A percentile compares a stretch with the other conserved stretches of the same genome.
phyloP scores from a whole-genome alignment of 345 rosid species.

The Combretum micranthum region DNA sequence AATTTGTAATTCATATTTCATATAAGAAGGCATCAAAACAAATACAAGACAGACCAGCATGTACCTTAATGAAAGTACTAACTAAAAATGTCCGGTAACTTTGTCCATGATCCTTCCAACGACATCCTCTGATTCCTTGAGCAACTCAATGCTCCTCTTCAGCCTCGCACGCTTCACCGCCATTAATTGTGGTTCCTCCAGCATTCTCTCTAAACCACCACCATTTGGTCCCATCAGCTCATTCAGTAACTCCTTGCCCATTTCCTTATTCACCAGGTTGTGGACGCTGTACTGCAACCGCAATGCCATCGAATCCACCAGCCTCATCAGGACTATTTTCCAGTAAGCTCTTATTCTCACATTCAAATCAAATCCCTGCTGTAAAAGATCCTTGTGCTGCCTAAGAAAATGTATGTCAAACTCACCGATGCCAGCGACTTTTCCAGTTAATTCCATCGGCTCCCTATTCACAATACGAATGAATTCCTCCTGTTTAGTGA shows the following conservation, averaged over 20 bases:
- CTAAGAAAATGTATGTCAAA: neutral
- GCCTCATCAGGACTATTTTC: constrained; percentile 24
- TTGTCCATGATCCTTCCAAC: constrained; percentile 12
- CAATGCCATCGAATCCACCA: constrained; percentile 23
- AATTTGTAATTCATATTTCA: too few species aligned
- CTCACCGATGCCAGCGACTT: constrained; percentile 13
- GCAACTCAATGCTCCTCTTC: constrained; percentile 13
- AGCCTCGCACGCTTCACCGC: constrained; percentile 20
- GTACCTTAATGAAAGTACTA: too few species aligned
- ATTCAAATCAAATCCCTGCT: constrained; percentile 20
- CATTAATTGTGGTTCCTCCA: constrained; percentile 18
- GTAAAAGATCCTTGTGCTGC: neutral
- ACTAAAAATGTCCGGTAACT: neutral
- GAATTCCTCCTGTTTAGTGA: constrained; percentile 9
- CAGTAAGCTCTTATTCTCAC: constrained; percentile 25
- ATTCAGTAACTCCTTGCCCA: constrained; percentile 12
- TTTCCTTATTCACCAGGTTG: constrained; percentile 16
- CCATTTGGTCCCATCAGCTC: constrained; percentile 17
- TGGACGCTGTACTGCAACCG: constrained; percentile 12
- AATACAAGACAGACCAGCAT: too few species aligned
- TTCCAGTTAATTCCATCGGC: fast-evolving
- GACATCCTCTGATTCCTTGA: constrained; percentile 21
- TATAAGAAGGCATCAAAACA: too few species aligned
- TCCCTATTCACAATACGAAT: neutral
- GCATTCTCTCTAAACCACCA: constrained; percentile 17